phyloP scores from a whole-genome alignment of 2,329 filamentous ascomycete genomes.

The Trichoderma cornu-damae region DNA sequence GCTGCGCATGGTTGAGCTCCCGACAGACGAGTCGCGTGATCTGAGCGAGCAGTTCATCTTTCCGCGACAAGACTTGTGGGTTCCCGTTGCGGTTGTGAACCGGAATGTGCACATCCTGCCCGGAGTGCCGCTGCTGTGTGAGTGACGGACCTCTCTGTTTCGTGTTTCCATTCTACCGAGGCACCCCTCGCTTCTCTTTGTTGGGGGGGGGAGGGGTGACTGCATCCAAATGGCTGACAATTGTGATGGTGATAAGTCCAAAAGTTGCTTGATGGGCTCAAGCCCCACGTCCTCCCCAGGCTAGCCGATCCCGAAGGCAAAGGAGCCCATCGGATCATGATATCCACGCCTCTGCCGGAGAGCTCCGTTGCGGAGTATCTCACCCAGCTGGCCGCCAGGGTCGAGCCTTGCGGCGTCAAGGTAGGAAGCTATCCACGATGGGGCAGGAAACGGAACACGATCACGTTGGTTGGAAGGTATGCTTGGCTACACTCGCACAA shows the following conservation, averaged over 20 bases:
- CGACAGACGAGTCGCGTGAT: conserved; percentile 62
- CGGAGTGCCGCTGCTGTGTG: conserved; percentile 77
- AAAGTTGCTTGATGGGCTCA: conserved; percentile 69
- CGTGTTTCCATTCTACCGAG: too few relatives aligned
- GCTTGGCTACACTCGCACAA: conserved; percentile 13
- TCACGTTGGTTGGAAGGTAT: conserved; percentile 71
- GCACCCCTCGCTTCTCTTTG: background rate
- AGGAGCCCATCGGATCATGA: conserved; percentile 69
- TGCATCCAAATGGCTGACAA: conserved; percentile 1
- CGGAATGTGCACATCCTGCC: conserved; percentile 91
- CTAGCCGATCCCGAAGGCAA: conserved; percentile 75
- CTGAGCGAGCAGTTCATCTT: conserved; percentile 72
- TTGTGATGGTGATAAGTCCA: conserved; percentile 54
- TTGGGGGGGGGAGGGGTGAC: too few relatives aligned
- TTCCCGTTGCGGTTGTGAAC: conserved; percentile 83
- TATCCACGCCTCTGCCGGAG: conserved; percentile 84
- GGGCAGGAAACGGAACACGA: conserved; percentile 82
- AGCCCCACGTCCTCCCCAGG: conserved; percentile 63
- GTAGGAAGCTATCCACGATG: conserved; percentile 93
- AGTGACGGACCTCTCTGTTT: conserved; percentile 29
- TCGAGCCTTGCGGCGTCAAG: conserved; percentile 74
- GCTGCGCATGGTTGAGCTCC: conserved; percentile 84
- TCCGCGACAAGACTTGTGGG: conserved; percentile 77
- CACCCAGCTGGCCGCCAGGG: conserved; percentile 68
- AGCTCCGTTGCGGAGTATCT: conserved; percentile 79